Evolutionary conservation across 2,329 filamentous ascomycete species (phyloP).

Genomic region (Cladosporium sphaerospermum): DNA sequence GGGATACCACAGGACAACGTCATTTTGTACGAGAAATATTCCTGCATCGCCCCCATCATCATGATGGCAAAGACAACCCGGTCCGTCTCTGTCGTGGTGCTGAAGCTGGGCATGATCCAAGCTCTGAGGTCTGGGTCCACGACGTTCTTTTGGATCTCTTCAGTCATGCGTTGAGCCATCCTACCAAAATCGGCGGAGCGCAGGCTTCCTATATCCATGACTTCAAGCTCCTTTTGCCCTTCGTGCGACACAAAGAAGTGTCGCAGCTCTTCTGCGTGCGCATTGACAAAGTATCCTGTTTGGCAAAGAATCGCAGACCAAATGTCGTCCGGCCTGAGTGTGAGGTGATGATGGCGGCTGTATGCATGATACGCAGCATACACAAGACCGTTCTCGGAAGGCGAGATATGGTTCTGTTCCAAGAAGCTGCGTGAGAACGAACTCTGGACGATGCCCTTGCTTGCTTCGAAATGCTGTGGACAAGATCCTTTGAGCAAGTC

Average conservation of each 20-base stretch:
- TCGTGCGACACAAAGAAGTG: conserved; percentile 39
- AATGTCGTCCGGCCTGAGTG: conserved; percentile 47
- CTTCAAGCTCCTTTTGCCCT: conserved; percentile 37
- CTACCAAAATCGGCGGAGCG: conserved; percentile 24
- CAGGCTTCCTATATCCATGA: conserved; percentile 13
- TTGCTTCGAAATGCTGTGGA: too few species aligned
- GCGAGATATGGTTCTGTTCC: conserved; percentile 23
- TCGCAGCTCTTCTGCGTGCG: conserved; percentile 41
- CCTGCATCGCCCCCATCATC: conserved; percentile 47
- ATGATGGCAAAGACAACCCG: conserved; percentile 38
- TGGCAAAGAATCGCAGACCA: conserved; percentile 49
- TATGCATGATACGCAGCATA: conserved; percentile 44
- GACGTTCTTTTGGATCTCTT: conserved; percentile 38
- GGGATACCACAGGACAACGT: conserved; percentile 43
- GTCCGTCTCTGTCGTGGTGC: conserved; percentile 45
- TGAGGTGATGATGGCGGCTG: conserved; percentile 42
- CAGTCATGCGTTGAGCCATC: conserved; percentile 34
- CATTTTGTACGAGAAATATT: conserved; percentile 40
- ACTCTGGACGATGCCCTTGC: too few species aligned
- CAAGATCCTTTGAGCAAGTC: too few species aligned
- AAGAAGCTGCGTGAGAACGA: not conserved
- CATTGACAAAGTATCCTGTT: conserved; percentile 43
- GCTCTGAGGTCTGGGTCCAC: conserved; percentile 35
- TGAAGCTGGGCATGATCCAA: conserved; percentile 50
- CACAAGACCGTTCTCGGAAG: conserved; percentile 34